These are phyloP conservation scores for Saccharomyces hybrid DNA, from an alignment of 1,139 yeast genomes.

Conservation along the genomic window DNA sequence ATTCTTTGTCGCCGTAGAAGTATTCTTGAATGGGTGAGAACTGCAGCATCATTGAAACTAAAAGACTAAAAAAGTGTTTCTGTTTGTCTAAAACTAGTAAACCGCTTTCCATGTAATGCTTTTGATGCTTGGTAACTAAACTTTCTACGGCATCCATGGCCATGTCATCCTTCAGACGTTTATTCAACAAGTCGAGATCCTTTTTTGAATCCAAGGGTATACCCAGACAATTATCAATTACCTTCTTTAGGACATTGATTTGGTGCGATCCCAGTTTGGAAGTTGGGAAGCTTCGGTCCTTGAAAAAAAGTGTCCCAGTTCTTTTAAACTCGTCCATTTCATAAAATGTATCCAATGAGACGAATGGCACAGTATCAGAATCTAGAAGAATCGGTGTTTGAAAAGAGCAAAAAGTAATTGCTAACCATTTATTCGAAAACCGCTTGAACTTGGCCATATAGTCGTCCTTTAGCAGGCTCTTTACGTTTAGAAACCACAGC, in stretches of 20 bases:
- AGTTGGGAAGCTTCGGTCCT: slow-evolving; percentile 33
- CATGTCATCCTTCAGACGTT: neutral
- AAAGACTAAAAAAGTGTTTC: slow-evolving; percentile 39
- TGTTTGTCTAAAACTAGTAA: slow-evolving; percentile 41
- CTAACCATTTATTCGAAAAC: slow-evolving; percentile 43
- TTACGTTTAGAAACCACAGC: neutral
- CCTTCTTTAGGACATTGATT: neutral
- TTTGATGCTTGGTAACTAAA: neutral
- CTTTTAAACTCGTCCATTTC: slow-evolving; percentile 35
- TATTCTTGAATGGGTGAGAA: slow-evolving; percentile 14
- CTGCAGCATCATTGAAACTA: slow-evolving; percentile 39
- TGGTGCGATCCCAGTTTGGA: neutral
- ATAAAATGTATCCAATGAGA: slow-evolving; percentile 10
- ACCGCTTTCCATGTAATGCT: slow-evolving; percentile 52
- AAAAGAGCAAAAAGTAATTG: slow-evolving; percentile 43
- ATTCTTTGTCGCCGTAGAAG: slow-evolving; percentile 50
- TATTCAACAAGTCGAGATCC: neutral
- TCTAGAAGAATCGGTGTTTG: slow-evolving; percentile 44
- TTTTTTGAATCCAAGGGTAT: neutral
- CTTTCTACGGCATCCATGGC: neutral
- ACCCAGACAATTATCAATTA: neutral
- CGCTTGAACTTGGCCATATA: slow-evolving; percentile 34
- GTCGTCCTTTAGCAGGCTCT: slow-evolving; percentile 21
- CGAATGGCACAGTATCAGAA: slow-evolving; percentile 47
- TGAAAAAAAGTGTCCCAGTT: slow-evolving; percentile 39